Evolutionary conservation across 306 rosid genomes (phyloP), one percentile per base, ranked within the genome.

Genomic region (Pyrus bretschneideri): DNA sequence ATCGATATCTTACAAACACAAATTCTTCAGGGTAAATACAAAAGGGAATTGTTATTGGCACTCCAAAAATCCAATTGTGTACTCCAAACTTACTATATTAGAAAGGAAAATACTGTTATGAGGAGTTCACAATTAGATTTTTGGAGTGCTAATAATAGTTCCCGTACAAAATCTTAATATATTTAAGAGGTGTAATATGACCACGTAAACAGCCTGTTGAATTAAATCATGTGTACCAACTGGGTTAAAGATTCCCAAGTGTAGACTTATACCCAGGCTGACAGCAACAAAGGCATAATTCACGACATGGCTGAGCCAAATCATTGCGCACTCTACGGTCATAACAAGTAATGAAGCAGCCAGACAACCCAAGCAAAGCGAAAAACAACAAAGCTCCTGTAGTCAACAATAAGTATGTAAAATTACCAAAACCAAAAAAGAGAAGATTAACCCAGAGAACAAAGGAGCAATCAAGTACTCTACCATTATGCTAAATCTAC

Each of bases 231-330:
- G 6, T 27, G 31, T 44, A 58, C 30, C 35, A 77, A 83, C 65
- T 25, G 70, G 55, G 69, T 38, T 38, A 78, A 72, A 71, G 64
- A 49, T 69, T 67, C 29, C 35, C 21, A 21, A 79, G 62, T 7
- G 22, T 25, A 81, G 72, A 80, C 75, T 70, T 45, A 78, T 92
- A 95, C 99, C 99, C 97, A 70, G 99, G 99, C 72, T 92, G 99
- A 69, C 99, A 95, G 87, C 99, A 95, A 85, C 99, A 95, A 70
- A 95, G 93, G 79, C 97, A 95, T 78, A 95, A 88, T 83, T 95
- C 99, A 82, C 99, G 86, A 79, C 99, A 95, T 82, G 99, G 99
- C 84, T 90, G 99, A 73, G 99, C 97, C 88, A 95, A 88, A 89
- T 95, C 99, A 72, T 83, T 92, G 78, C 97, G 97, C 73, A 95